phyloP scores from a whole-genome alignment of 1,284 basidiomycete genomes.

The Ganoderma meredithae region DNA sequence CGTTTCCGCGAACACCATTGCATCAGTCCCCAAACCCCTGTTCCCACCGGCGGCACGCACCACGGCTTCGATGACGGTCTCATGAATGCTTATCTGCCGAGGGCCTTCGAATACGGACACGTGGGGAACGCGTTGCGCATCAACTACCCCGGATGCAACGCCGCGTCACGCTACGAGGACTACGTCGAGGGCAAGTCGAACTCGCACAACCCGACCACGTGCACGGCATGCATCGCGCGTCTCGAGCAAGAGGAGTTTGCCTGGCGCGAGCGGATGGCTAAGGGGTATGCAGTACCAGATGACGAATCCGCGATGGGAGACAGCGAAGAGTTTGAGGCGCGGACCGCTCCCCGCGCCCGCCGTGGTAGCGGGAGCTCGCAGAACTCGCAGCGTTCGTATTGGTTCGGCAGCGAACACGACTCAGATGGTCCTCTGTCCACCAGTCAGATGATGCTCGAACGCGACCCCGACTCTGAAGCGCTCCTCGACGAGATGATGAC shows the following conservation, averaged over 20 bases:
- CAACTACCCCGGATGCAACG: constrained; percentile 16
- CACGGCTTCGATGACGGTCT: constrained; percentile 54
- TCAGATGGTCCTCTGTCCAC: constrained; percentile 13
- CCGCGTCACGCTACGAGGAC: constrained; percentile 43
- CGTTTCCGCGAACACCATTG: constrained; percentile 63
- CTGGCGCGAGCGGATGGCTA: constrained; percentile 26
- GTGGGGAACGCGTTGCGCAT: constrained; percentile 29
- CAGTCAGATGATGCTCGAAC: constrained; percentile 27
- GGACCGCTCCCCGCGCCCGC: constrained; percentile 11
- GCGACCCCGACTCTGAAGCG: constrained; percentile 38
- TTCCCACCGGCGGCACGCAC: constrained; percentile 36
- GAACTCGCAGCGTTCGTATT: constrained; percentile 25
- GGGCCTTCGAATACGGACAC: constrained; percentile 37
- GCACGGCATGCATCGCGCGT: constrained; percentile 39
- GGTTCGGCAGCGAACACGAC: constrained; percentile 25
- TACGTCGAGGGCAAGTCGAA: constrained; percentile 45
- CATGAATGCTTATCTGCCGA: constrained; percentile 62
- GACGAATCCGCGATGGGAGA: constrained; percentile 18
- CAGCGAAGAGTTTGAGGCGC: constrained; percentile 25
- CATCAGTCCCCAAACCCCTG: constrained; percentile 48
- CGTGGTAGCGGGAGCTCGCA: constrained; percentile 22
- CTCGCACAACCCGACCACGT: constrained; percentile 53
- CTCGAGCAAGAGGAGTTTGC: constrained; percentile 37
- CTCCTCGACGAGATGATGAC: constrained; percentile 40
- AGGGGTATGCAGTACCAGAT: background rate